A percentile compares a stretch with the other conserved stretches of the same genome.
phyloP scores from a whole-genome alignment of 352 stramenopile genomes.

The Albugo candida region DNA sequence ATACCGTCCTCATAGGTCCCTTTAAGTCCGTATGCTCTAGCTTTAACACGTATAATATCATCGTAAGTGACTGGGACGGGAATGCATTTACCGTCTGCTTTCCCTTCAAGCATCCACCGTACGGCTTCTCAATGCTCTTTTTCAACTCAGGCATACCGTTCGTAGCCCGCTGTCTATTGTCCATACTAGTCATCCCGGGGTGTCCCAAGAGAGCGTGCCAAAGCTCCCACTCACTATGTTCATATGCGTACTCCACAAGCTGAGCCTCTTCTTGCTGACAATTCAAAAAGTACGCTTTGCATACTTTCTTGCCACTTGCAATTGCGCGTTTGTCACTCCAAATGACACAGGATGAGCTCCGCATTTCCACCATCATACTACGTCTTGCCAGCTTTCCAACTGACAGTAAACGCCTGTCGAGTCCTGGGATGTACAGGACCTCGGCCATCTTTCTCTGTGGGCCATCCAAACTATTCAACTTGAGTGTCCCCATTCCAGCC shows the following conservation, averaged over 20 bases:
- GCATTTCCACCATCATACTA: slow-evolving; percentile 6
- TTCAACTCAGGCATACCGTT: neutral
- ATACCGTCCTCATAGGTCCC: slow-evolving; percentile 6
- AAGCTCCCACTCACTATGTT: slow-evolving; percentile 7
- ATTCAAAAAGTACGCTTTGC: slow-evolving; percentile 8
- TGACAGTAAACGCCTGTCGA: slow-evolving; percentile 8
- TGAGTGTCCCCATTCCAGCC: neutral
- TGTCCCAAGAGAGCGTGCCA: slow-evolving; percentile 10
- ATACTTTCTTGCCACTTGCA: slow-evolving; percentile 4
- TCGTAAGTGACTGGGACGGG: neutral
- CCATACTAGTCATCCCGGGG: neutral
- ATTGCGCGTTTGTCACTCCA: slow-evolving; percentile 2
- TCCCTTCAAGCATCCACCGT: slow-evolving; percentile 5
- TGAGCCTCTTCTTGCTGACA: slow-evolving; percentile 2
- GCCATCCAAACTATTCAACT: neutral
- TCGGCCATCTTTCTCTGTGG: slow-evolving; percentile 2
- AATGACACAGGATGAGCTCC: neutral
- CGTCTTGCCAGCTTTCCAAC: slow-evolving; percentile 5
- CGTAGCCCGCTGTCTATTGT: slow-evolving; percentile 1
- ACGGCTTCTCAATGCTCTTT: neutral
- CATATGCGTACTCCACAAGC: slow-evolving; percentile 1
- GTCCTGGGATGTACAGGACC: slow-evolving; percentile 5
- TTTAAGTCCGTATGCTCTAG: slow-evolving; percentile 11
- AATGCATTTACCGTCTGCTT: slow-evolving; percentile 7
- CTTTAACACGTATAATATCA: neutral